These are phyloP conservation scores for Uronychia setigera DNA, from an alignment of 73 alveolate species.

Conservation along the genomic window DNA sequence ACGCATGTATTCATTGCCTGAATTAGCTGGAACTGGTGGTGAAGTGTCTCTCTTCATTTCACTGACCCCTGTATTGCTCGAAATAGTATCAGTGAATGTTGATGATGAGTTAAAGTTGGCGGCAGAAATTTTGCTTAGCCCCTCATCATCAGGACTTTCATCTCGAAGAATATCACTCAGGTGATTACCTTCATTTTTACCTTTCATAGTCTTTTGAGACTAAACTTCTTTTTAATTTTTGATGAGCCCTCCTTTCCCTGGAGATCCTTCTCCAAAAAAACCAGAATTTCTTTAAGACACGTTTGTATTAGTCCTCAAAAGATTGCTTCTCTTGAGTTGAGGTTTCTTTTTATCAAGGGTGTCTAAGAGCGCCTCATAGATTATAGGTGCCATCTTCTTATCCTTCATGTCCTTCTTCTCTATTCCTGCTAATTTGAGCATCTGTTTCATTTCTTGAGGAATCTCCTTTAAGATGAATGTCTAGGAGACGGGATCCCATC, in stretches of 20 bases:
- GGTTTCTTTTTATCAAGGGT: not conserved
- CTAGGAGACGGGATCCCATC: constrained; percentile 59
- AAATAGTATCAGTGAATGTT: not conserved
- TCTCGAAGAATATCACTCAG: too few relatives aligned
- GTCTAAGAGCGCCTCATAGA: constrained; percentile 43
- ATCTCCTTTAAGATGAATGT: constrained; percentile 56
- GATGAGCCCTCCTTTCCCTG: not conserved
- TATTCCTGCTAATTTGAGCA: constrained; percentile 55
- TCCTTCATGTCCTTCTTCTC: constrained; percentile 51
- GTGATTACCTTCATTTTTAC: not conserved
- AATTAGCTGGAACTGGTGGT: too few relatives aligned
- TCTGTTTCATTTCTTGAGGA: constrained; percentile 53
- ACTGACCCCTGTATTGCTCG: not conserved
- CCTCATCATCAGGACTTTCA: not conserved
- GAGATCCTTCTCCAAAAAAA: too few relatives aligned
- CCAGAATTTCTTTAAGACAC: too few relatives aligned
- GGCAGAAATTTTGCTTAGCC: not conserved
- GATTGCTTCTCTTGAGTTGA: too few relatives aligned
- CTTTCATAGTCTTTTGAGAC: too few relatives aligned
- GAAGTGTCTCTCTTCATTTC: not conserved
- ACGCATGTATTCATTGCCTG: too few relatives aligned
- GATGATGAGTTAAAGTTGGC: not conserved
- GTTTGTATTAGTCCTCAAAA: too few relatives aligned
- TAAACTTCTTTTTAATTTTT: too few relatives aligned
- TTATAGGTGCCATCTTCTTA: constrained; percentile 37